phyloP scores from a whole-genome alignment of 306 rosid genomes.

The Lablab purpureus region DNA sequence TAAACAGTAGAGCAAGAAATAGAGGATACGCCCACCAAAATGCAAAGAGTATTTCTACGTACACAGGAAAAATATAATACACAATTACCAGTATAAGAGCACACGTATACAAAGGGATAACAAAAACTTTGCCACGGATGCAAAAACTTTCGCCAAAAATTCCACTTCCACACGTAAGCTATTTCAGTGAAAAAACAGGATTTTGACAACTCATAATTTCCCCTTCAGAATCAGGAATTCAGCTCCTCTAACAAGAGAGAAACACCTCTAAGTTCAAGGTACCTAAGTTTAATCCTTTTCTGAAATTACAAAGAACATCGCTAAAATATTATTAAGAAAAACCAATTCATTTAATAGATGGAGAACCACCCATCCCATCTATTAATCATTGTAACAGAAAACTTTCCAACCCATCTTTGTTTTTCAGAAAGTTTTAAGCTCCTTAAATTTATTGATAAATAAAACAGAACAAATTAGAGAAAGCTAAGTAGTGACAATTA shows the following conservation, averaged over 20 bases:
- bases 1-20: neutral
- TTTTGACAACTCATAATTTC: conserved; percentile 18
- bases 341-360: neutral
- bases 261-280: conserved; percentile 15
- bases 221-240: conserved; percentile 16
- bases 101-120: neutral
- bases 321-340: neutral
- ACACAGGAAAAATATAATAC: neutral
- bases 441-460: neutral
- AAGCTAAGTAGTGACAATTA: neutral
- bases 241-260: conserved; percentile 8
- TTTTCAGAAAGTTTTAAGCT: neutral
- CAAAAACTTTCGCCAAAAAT: neutral
- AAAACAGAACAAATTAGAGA: neutral
- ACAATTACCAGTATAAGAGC: conserved; percentile 3
- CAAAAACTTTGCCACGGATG: neutral
- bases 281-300: neutral
- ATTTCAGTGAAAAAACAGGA: conserved; percentile 6
- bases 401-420: neutral
- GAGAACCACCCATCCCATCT: neutral
- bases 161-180: neutral
- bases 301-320: conserved; percentile 6
- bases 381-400: neutral
- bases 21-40: neutral
- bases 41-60: conserved; percentile 31